Evolutionary conservation across 768 basidiomycete species (phyloP).

Genomic region (Termitomyces heimii): DNA sequence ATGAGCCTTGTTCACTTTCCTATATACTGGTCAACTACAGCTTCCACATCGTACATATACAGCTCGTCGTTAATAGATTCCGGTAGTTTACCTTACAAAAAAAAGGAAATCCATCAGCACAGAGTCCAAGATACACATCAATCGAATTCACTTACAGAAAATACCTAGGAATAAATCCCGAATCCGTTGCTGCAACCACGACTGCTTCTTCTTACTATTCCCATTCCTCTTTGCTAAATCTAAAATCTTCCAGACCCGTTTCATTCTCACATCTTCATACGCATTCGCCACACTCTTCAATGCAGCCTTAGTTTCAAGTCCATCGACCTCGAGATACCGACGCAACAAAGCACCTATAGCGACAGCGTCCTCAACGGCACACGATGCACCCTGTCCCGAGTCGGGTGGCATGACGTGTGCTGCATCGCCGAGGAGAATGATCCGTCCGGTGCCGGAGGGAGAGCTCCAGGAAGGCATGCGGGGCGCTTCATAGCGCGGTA

Average conservation of each 20-base stretch:
- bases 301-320: constrained; percentile 11
- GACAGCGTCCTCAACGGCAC: constrained; percentile 34
- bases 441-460: constrained; percentile 22
- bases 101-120: neutral
- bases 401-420: constrained; percentile 40
- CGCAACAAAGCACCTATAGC: constrained; percentile 13
- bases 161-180: constrained; percentile 27
- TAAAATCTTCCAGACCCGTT: constrained; percentile 16
- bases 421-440: constrained; percentile 37
- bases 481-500: constrained; percentile 30
- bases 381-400: constrained; percentile 34
- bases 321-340: constrained; percentile 11
- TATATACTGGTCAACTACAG: constrained; percentile 18
- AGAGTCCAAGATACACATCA: neutral
- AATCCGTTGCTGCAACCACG: constrained; percentile 23
- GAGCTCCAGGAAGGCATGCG: constrained; percentile 30
- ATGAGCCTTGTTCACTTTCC: neutral
- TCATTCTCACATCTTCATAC: neutral
- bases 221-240: constrained; percentile 26
- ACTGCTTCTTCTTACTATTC: constrained; percentile 24
- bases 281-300: neutral
- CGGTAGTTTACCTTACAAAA: constrained; percentile 21
- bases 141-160: constrained; percentile 21
- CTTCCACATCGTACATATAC: constrained; percentile 22
- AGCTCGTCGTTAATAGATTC: constrained; percentile 21